phyloP scores from a whole-genome alignment of 768 basidiomycete genomes.

The Roridomyces roridus region DNA sequence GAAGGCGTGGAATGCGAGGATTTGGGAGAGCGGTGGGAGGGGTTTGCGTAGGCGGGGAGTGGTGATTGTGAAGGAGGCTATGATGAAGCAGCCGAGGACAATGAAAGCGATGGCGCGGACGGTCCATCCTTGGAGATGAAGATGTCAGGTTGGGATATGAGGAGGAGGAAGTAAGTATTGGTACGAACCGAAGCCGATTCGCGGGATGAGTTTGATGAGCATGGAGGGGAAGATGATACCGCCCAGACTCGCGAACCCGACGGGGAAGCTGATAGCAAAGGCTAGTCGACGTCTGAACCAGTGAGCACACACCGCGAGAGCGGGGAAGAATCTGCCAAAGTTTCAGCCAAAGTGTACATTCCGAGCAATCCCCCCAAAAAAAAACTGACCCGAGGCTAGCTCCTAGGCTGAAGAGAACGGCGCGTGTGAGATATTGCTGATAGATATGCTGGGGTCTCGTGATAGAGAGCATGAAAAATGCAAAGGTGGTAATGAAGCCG shows the following conservation, averaged over 20 bases:
- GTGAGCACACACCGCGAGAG: slow-evolving; percentile 39
- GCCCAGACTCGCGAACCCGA: slow-evolving; percentile 37
- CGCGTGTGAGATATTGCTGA: slow-evolving; percentile 35
- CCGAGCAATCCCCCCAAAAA: too few relatives aligned
- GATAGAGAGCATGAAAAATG: slow-evolving; percentile 32
- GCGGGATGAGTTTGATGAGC: too few relatives aligned
- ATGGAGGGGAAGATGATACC: slow-evolving; percentile 39
- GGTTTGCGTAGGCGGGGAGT: slow-evolving; percentile 30
- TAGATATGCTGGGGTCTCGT: slow-evolving; percentile 33
- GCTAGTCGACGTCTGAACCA: slow-evolving; percentile 38
- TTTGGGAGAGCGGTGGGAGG: slow-evolving; percentile 20
- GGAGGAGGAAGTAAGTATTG: too few relatives aligned
- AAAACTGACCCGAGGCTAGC: slow-evolving; percentile 25
- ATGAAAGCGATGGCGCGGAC: slow-evolving; percentile 33
- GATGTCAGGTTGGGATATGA: not conserved
- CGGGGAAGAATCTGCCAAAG: slow-evolving; percentile 36
- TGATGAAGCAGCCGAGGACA: slow-evolving; percentile 25
- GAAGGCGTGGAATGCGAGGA: slow-evolving; percentile 31
- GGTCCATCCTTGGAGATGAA: slow-evolving; percentile 34
- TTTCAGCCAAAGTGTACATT: not conserved
- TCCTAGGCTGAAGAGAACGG: slow-evolving; percentile 28
- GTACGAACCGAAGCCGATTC: slow-evolving; percentile 29
- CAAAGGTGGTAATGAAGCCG: slow-evolving; percentile 27
- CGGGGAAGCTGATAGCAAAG: slow-evolving; percentile 40
- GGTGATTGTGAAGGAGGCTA: slow-evolving; percentile 31